Base-by-base conservation (phyloP, 2,329 filamentous ascomycete genomes). In the Aspergillus thermomutatus region DNA sequence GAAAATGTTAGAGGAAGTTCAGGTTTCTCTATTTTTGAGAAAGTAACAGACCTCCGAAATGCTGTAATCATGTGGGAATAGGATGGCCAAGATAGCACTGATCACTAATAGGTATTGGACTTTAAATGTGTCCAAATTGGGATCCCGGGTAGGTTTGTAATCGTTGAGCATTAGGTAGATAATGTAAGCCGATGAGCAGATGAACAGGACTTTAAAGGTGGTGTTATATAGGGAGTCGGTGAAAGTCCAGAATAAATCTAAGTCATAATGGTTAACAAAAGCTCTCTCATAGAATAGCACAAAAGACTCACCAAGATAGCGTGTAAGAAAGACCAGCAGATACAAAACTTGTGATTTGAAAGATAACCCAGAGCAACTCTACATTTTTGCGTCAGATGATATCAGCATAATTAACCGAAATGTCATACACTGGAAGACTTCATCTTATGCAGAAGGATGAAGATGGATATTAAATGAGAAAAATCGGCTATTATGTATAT, bases 341-440 rank as follows among this genome's bases (percentile, higher is more conserved):
- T 99, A 99, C 56, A 99, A 84, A 51, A 88, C 91, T 83, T 99
- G 94, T 60, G 93, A 97, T 76, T 99, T 99, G 84, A 99, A 97
- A 17, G 94, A 99, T 77, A 99, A 93, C 67, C 94, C 94, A 45
- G 93, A 88, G 75, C 92, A 96, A 82, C 92, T 97, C 93, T 97
- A 53, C 31, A 45, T 59, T 26, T 43, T 23, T 23, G 19, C 10
- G 52, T 64, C 52, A 63, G 59, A 48, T 54, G 40, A 56, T 23
- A 14, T 21, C 37, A 21, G 23, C 23, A 5, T 27, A 41, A 21
- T 41, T 7, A 23, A 26, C 27, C 3, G 51, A 17, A 27, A 49
- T 34, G 21, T 76, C 87, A 60, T 82, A 97, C 93, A 73, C 91
- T 96, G 48, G 94, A 87, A 72, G 89, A 86, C 68, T 88, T 87